Base-by-base conservation (phyloP, 108 stramenopile genomes). In the Cyclotella baltica region DNA sequence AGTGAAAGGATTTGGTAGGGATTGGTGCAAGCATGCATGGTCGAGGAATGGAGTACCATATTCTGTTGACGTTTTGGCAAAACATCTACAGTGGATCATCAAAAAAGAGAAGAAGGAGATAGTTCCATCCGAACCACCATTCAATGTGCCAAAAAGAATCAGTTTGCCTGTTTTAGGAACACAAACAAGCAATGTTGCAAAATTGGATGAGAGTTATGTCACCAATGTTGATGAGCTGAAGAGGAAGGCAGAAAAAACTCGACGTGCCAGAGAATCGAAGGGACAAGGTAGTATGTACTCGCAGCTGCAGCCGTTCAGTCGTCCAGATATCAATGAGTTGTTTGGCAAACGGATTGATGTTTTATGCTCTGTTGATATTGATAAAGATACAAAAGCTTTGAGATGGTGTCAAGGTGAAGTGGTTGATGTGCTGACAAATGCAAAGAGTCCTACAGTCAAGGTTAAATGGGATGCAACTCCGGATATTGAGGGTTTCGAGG, bases 1-100 rank as follows among this genome's bases (percentile, higher is more conserved):
- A 43, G 65, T 67, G 18, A 75, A 40, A 35, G 74, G 74, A n/a
- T 51, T 66, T 18, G 61, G 64, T 31, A 67, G 74, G 74, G 64
- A 67, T 3, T 72, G 71, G 71, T 31, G 34, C 11, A 64, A 64
- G 11, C 63, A 64, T 40, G 34, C 18, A 11, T 64, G 63, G 34
- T 64, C 35, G 18, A 64, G 36, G 40, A 40, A 64, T 64, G 31
- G 63, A 64, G 5, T 30, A 25, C 33, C 33, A 11, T 64, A 64
- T 34, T 36, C 34, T 20, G n/a, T 52, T 19, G n/a, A 52, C 15
- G 51, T 19, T 4, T 52, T 52, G 51, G 51, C 51, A 52, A 34
- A 36, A 36, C 31, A 64, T 40, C 23, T 64, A 4, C 18, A 34
- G 25, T 64, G 3, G 13, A 64, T 64, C 36, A 64, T 64, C 29